A percentile compares a stretch with the other conserved stretches of the same genome.
These are phyloP conservation scores for Lachancea cidri DNA, from an alignment of 805 yeast genomes.

Conservation along the genomic window DNA sequence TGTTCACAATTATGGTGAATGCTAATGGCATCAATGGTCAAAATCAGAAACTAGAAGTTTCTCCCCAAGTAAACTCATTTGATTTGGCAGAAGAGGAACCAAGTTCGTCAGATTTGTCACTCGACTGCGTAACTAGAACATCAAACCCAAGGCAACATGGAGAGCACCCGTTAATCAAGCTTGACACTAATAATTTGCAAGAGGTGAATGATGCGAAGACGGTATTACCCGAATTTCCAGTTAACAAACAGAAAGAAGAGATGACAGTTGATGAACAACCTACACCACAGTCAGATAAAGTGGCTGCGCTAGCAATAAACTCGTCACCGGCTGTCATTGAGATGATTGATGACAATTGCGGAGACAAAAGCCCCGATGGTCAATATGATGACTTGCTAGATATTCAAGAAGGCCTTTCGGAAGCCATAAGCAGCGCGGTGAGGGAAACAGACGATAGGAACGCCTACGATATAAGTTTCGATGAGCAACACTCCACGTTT, in stretches of 20 bases:
- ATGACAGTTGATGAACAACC: neutral
- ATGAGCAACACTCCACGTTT: neutral
- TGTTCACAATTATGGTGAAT: no score
- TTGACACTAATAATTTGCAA: neutral
- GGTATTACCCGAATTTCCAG: no score
- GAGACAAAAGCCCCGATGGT: neutral
- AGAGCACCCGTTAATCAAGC: neutral
- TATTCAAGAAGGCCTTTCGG: constrained; percentile 3
- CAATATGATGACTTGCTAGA: neutral
- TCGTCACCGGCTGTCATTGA: constrained; percentile 26
- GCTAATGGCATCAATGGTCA: neutral
- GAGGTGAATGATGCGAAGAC: neutral
- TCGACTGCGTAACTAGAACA: neutral
- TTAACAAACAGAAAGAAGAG: neutral
- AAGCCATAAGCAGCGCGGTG: constrained; percentile 4
- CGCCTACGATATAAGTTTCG: neutral
- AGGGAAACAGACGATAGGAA: constrained; percentile 2
- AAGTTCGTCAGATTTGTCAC: neutral
- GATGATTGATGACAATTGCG: constrained; percentile 19
- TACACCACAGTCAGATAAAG: neutral
- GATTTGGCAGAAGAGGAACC: neutral
- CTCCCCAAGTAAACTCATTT: neutral
- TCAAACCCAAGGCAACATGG: neutral
- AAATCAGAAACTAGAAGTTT: neutral
- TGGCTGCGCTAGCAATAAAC: neutral